Conservation (phyloP, 2,329 filamentous ascomycete species). For the Microsporum canis region DNA sequence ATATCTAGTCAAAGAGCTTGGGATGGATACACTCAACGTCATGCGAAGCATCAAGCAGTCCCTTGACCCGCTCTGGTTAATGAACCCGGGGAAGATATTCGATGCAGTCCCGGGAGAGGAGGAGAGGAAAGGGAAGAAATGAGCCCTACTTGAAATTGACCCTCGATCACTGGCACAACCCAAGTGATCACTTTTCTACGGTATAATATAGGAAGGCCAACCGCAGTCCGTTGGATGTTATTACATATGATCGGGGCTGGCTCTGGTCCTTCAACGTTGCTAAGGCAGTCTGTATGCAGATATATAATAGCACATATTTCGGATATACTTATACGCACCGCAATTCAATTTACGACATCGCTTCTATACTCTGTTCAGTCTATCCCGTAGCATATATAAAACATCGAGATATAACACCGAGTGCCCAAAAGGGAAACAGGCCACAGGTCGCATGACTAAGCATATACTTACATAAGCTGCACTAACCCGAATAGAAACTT, state of each 20-base stretch:
- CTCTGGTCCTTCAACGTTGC: no score
- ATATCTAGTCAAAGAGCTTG: constrained; percentile 66
- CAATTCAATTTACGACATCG: no score
- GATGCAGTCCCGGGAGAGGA: constrained; percentile 38
- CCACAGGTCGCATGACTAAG: no score
- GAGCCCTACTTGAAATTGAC: not conserved
- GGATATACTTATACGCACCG: no score
- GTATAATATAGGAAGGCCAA: not conserved
- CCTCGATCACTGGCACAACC: not conserved
- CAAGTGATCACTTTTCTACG: not conserved
- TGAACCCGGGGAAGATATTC: constrained; percentile 91
- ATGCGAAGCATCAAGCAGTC: constrained; percentile 78
- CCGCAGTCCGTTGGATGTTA: not conserved
- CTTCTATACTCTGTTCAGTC: no score
- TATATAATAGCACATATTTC: no score
- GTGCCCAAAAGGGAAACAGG: no score
- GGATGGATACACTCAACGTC: constrained; percentile 64
- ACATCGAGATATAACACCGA: no score
- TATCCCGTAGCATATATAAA: no score
- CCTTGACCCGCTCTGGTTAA: constrained; percentile 73
- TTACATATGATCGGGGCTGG: not conserved
- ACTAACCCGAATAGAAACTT: not conserved
- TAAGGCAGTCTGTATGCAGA: no score
- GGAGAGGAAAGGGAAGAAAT: not conserved
- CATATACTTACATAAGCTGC: not conserved